Conservation (phyloP, 2,329 filamentous ascomycete genomes). For the Beauveria caledonica region DNA sequence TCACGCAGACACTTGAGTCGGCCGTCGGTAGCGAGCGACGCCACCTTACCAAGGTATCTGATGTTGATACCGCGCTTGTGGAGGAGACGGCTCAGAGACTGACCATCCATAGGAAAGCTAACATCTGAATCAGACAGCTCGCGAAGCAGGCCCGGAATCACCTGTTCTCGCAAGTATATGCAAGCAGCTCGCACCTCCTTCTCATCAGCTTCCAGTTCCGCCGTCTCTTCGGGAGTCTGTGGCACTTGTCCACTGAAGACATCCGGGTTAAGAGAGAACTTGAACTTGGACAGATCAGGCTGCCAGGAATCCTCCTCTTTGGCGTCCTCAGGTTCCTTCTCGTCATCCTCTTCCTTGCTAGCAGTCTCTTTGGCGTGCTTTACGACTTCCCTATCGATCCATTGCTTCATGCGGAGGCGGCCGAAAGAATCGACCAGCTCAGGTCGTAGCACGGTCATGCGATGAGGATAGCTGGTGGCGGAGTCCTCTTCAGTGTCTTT, state of each 20-base stretch:
- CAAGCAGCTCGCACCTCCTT: constrained; percentile 79
- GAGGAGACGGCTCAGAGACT: constrained; percentile 76
- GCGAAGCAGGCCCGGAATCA: constrained; percentile 76
- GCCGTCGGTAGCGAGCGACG: constrained; percentile 58
- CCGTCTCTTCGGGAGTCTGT: constrained; percentile 84
- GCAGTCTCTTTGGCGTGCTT: constrained; percentile 21
- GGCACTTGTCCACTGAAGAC: constrained; percentile 88
- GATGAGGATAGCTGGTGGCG: constrained; percentile 69
- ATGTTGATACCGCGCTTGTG: constrained; percentile 98
- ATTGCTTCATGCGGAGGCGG: constrained; percentile 79
- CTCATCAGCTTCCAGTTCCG: constrained; percentile 75
- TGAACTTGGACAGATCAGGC: constrained; percentile 81
- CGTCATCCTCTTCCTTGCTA: constrained; percentile 13
- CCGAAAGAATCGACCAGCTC: constrained; percentile 85
- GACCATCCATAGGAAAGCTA: constrained; percentile 97
- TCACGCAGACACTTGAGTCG: constrained; percentile 70
- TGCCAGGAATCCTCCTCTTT: constrained; percentile 31
- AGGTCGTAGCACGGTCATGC: constrained; percentile 87
- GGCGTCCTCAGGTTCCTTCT: constrained; percentile 14
- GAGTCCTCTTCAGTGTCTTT: constrained; percentile 34
- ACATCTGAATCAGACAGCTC: constrained; percentile 89
- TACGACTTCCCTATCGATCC: constrained; percentile 71
- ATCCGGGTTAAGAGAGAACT: constrained; percentile 86
- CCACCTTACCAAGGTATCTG: constrained; percentile 84
- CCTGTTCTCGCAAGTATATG: constrained; percentile 63